Base-by-base conservation (phyloP, 2,329 filamentous ascomycete genomes). In the Penicillium sp. region DNA sequence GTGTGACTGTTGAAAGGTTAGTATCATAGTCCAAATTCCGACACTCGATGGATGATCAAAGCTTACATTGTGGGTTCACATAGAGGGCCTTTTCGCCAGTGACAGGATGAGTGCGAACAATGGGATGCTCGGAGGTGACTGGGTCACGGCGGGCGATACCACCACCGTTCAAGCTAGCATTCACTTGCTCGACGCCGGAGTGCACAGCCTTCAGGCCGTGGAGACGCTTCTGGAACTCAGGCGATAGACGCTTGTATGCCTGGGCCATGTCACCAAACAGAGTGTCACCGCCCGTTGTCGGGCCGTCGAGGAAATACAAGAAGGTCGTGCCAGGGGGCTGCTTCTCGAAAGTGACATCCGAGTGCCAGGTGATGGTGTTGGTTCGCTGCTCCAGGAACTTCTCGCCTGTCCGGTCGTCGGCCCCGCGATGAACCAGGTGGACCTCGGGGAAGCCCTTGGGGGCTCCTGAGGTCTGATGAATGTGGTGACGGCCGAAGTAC, bases 291-390 rank as follows among this genome's bases (percentile, higher is more conserved):
- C 92, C 92, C 0, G 85, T 87, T 38, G 84, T 80, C 1, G 92
- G 92, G 43, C 84, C 87, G 68, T 96, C 91, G n/a, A 97, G 82
- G 47, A 92, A 81, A 69, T 95, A 96, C 34, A 96, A 75, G 75
- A 96, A 95, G 0, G 92, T 96, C 0, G 91, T 96, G 29, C 91
- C 91, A 0, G 92, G 91, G 1, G 92, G 91, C 75, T 97, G 92
- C 62, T 84, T 78, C 77, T 96, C 92, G 69, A 95, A 96, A 0
- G 89, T 90, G 1, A 96, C 87, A 63, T 96, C 92, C 0, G 87
- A 90, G 76, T 96, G 92, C 91, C 91, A 96, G 7, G 90, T 90
- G 1, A 95, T 86, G 1, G 87, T 90, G 74, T 87, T 93, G 3
- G 89, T 92, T 21, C 89, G 83, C 44, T 84, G 83, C 51, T 82